phyloP scores from a whole-genome alignment of 1,284 basidiomycete genomes.

The Takashimella tepidaria region DNA sequence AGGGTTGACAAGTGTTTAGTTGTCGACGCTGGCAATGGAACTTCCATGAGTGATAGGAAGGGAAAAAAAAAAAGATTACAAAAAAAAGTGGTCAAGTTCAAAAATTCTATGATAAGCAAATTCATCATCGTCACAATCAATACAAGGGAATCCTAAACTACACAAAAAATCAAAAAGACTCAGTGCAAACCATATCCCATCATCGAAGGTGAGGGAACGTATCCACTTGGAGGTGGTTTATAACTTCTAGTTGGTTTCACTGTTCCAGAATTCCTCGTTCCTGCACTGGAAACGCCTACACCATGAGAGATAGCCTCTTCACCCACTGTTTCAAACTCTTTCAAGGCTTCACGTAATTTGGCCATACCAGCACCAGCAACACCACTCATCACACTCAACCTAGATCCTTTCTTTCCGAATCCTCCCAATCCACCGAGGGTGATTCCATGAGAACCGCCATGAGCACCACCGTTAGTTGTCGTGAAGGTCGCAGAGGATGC shows the following conservation, averaged over 20 bases:
- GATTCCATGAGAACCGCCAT: conserved; percentile 6
- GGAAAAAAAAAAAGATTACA: neutral
- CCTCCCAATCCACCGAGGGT: conserved; percentile 8
- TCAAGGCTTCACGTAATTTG: conserved; percentile 42
- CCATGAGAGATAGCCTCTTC: neutral
- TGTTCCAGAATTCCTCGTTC: neutral
- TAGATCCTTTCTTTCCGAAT: conserved; percentile 1
- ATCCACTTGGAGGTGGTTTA: neutral
- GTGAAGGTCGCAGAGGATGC: neutral
- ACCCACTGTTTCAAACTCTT: conserved; percentile 39
- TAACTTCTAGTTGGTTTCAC: neutral
- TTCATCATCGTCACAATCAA: neutral
- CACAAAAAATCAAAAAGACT: neutral
- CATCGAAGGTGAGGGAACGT: neutral
- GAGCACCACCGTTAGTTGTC: conserved; percentile 3
- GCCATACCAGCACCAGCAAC: conserved; percentile 44
- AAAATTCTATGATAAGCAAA: neutral
- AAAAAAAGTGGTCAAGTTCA: neutral
- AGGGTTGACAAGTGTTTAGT: conserved; percentile 64
- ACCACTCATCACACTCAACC: conserved; percentile 35
- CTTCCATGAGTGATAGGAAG: conserved; percentile 1
- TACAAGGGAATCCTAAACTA: neutral
- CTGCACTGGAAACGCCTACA: neutral
- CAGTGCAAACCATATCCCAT: conserved; percentile 1
- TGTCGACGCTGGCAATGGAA: conserved; percentile 25